Conservation (phyloP, 106 monocot species). For the Dendrobium officinale region DNA sequence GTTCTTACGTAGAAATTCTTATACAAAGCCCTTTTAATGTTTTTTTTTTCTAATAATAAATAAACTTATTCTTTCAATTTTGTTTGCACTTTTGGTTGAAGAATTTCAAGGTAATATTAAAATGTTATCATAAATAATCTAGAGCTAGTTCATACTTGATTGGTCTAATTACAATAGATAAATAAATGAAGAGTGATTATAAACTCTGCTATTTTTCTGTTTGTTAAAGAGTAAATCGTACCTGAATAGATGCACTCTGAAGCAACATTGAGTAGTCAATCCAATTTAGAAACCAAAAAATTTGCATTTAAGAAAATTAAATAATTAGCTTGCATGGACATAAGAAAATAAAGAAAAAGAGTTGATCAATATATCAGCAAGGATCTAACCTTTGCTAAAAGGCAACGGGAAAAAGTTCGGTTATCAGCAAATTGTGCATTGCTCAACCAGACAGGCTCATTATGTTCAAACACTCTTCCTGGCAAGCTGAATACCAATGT, state of each 20-base stretch:
- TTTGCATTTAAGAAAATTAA: background rate
- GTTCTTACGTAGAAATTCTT: too few species aligned
- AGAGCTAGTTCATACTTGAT: too few species aligned
- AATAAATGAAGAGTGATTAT: background rate
- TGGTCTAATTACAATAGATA: too few species aligned
- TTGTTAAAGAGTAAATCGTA: conserved; percentile 7
- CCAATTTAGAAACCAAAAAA: background rate
- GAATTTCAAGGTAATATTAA: too few species aligned
- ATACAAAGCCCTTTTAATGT: too few species aligned
- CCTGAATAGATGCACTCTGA: conserved; percentile 79
- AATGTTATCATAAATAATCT: too few species aligned
- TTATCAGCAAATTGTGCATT: conserved; percentile 59
- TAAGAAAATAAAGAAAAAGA: background rate
- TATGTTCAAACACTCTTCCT: conserved; percentile 46
- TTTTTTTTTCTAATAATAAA: too few species aligned
- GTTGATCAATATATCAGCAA: background rate
- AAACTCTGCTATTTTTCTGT: background rate
- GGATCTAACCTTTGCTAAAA: conserved; percentile 62
- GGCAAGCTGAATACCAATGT: conserved; percentile 37
- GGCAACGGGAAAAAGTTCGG: conserved; percentile 55
- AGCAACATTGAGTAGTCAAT: background rate
- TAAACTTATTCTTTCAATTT: too few species aligned
- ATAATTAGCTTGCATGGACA: conserved; percentile 5
- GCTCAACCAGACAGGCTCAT: conserved; percentile 52
- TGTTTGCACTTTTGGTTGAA: too few species aligned